Percentiles rank a stretch among this genome's conserved stretches.
phyloP scores from a whole-genome alignment of 2,329 filamentous ascomycete species.

The Camptophora hylomeconis region DNA sequence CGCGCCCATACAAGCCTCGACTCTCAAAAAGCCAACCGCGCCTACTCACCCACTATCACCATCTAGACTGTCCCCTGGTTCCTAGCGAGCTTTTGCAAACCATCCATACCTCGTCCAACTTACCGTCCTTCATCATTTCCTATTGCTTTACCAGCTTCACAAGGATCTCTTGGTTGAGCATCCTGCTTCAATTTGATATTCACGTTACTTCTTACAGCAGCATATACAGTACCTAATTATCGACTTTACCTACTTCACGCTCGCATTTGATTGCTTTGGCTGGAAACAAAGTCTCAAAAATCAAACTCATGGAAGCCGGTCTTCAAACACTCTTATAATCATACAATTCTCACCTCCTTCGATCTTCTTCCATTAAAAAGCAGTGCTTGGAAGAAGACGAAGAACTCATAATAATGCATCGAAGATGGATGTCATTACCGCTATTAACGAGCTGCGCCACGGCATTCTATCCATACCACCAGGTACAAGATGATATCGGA shows the following conservation, averaged over 20 bases:
- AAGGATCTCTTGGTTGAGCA: slow-evolving; percentile 18
- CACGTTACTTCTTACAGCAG: slow-evolving; percentile 3
- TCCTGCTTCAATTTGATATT: slow-evolving; percentile 5
- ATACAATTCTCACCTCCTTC: no score
- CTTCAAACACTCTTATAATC: slow-evolving; percentile 2
- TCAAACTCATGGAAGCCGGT: slow-evolving; percentile 3
- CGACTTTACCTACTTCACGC: background rate
- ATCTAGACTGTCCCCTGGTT: no score
- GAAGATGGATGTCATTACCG: slow-evolving; percentile 14
- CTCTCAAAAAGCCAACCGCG: no score
- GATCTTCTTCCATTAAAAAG: background rate
- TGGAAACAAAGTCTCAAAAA: no score
- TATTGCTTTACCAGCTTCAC: no score
- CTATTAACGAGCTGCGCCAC: slow-evolving; percentile 16
- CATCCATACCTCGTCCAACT: background rate
- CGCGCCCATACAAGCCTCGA: no score
- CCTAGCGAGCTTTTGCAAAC: no score
- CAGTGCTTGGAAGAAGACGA: background rate
- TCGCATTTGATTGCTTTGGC: no score
- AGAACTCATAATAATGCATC: slow-evolving; percentile 12
- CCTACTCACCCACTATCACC: no score
- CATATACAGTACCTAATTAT: slow-evolving; percentile 1
- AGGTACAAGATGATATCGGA: slow-evolving; percentile 15
- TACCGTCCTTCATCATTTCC: background rate
- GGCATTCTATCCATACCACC: slow-evolving; percentile 31